A percentile compares a stretch with the other conserved stretches of the same genome.
Conservation (phyloP, 2,329 filamentous ascomycete genomes). For the Alternaria sp. region DNA sequence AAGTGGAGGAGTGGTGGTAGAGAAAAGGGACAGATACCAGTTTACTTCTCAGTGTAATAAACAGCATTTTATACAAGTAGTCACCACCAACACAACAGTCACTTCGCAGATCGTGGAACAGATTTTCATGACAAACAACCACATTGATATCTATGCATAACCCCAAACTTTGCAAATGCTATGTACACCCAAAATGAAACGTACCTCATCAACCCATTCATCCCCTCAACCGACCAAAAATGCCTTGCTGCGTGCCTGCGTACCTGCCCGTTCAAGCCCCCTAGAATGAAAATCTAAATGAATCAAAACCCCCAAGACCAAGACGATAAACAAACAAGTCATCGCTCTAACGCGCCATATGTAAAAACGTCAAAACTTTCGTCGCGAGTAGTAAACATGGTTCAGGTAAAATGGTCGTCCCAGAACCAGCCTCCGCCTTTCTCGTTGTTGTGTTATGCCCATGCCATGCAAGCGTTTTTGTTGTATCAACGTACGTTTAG, state of each 20-base stretch:
- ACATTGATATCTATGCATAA: neutral
- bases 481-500: neutral
- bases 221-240: neutral
- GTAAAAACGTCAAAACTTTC: neutral
- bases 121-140: neutral
- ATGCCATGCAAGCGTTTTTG: neutral
- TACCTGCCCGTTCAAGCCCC: too few species aligned
- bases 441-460: neutral
- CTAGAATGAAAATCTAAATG: neutral
- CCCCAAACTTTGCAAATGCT: neutral
- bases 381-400: neutral
- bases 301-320: neutral
- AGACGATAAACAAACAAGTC: neutral
- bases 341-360: conserved; percentile 4
- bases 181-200: neutral
- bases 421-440: neutral
- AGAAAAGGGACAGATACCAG: neutral
- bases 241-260: too few species aligned
- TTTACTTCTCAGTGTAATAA: too few species aligned
- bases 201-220: neutral
- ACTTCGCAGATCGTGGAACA: too few species aligned
- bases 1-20: too few species aligned
- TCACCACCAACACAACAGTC: too few species aligned
- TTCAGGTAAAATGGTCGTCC: neutral
- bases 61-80: too few species aligned